Evolutionary conservation across 1,139 yeast genomes (phyloP), one percentile per base, ranked within the genome.

Genomic region (Pichia sp.): DNA sequence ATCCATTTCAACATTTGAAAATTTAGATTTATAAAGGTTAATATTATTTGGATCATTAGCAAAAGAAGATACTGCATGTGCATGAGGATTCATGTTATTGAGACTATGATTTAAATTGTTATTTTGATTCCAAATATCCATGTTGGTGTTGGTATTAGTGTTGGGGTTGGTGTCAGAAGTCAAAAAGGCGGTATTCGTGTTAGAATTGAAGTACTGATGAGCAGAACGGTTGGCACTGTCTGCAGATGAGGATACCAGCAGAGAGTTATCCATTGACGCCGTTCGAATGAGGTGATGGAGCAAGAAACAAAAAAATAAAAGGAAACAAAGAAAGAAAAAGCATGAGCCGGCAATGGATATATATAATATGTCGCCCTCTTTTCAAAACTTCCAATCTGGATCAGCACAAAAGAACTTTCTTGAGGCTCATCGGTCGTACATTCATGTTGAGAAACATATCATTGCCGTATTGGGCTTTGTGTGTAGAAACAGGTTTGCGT

Each of bases 1-100:
- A 46, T 62, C 67, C 57, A 62, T 59, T 46, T 62, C 65, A 31
- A 57, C 59, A 45, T 50, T 59, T 18, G 57, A 47, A 41, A 51
- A 49, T n/a, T 34, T 45, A 3, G 49, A 44, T 38, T 54, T 58
- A 49, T 54, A 58, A 14, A 22, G 25, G 25, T 22, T 22, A 22
- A 54, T 38, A 19, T 45, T 50, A 31, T 57, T 58, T 18, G 57
- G 45, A 22, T 54, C 48, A 19, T 55, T 44, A n/a, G 48, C 38
- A 14, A 47, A 34, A 3, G 50, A 19, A 1, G 44, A 19, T 9
- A 34, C n/a, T 27, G 48, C 4, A 14, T 36, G 18, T 19, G 41
- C 10, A 11, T 36, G 41, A 11, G 19, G 27, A 19, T 11, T 36
- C 9, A 36, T 18, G 19, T 13, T 39, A 25, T 39, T 39, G 5